Percentiles rank a stretch among this genome's conserved stretches.
Evolutionary conservation across 164 flowering plant species (phyloP).

Genomic region (Vitis cinerea): DNA sequence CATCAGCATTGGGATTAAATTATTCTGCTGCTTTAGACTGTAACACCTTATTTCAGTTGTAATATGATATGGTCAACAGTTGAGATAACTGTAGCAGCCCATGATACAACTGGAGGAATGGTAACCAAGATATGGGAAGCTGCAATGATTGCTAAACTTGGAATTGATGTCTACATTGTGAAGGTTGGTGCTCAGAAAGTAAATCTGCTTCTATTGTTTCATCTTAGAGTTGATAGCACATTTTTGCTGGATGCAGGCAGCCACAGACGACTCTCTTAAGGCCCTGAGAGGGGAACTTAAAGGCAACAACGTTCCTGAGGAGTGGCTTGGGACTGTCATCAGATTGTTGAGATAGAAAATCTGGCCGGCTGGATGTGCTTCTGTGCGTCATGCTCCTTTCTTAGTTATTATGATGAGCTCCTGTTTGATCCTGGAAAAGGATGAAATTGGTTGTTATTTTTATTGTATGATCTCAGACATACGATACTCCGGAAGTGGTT

Average conservation of each 20-base stretch:
- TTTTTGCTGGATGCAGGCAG: conserved; percentile 54
- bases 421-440: no score
- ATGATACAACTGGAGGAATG: conserved; percentile 99
- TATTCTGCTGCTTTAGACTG: no score
- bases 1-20: no score
- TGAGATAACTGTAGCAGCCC: conserved; percentile 74
- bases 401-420: no score
- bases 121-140: conserved; percentile 91
- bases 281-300: conserved; percentile 71
- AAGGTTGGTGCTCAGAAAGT: conserved; percentile 42
- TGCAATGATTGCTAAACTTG: conserved; percentile 86
- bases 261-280: conserved; percentile 62
- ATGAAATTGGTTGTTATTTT: no score
- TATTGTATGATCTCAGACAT: no score
- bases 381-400: no score
- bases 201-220: neutral
- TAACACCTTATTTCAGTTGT: neutral
- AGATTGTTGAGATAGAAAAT: conserved; percentile 28
- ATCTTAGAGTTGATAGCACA: neutral
- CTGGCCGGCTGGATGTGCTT: no score
- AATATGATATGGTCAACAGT: conserved; percentile 38
- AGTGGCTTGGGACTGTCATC: conserved; percentile 90
- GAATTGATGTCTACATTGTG: conserved; percentile 88
- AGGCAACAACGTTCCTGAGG: conserved; percentile 53
- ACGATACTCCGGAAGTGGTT: no score